Percentiles rank a stretch among this genome's conserved stretches.
Evolutionary conservation across 495 filamentous ascomycete species (phyloP).

Genomic region (Lasiosphaeriaceae sp.): DNA sequence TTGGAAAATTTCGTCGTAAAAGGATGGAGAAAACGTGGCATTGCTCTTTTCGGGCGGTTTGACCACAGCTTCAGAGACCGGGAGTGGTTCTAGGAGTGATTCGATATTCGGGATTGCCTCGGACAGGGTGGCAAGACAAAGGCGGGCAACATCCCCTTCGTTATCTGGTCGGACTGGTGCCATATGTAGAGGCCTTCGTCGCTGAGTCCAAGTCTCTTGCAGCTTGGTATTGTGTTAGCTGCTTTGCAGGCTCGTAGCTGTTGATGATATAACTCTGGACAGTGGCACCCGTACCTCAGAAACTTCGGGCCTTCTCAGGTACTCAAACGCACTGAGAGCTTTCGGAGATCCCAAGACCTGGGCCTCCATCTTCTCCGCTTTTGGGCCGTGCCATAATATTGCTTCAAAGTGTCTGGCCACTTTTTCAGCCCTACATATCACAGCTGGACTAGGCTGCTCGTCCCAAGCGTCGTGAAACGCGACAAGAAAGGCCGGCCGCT

Average conservation of each 20-base stretch:
- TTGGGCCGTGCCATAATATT: conserved; percentile 18
- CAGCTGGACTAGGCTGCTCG: conserved; percentile 13
- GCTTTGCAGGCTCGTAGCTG: too few species aligned
- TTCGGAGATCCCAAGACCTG: too few species aligned
- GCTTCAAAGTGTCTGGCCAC: conserved; percentile 25
- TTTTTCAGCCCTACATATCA: conserved; percentile 20
- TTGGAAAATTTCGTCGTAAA: conserved; percentile 9
- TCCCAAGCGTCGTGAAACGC: conserved; percentile 24
- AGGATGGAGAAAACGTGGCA: neutral
- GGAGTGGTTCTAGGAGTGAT: conserved; percentile 1
- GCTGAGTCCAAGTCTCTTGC: conserved; percentile 18
- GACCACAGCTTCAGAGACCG: neutral
- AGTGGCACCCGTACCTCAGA: conserved; percentile 17
- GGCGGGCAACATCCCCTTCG: conserved; percentile 7
- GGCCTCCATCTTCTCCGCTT: neutral
- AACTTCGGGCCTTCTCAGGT: conserved; percentile 18
- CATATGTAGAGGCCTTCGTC: conserved; percentile 10
- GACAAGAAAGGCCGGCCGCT: conserved; percentile 20
- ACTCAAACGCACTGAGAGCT: conserved; percentile 20
- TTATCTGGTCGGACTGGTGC: neutral
- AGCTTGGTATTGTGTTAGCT: conserved; percentile 8
- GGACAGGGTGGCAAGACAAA: conserved; percentile 7
- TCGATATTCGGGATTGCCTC: conserved; percentile 14
- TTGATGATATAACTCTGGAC: too few species aligned
- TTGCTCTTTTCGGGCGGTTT: neutral